phyloP scores from a whole-genome alignment of 768 basidiomycete genomes.

The Lactifluus rugatus region DNA sequence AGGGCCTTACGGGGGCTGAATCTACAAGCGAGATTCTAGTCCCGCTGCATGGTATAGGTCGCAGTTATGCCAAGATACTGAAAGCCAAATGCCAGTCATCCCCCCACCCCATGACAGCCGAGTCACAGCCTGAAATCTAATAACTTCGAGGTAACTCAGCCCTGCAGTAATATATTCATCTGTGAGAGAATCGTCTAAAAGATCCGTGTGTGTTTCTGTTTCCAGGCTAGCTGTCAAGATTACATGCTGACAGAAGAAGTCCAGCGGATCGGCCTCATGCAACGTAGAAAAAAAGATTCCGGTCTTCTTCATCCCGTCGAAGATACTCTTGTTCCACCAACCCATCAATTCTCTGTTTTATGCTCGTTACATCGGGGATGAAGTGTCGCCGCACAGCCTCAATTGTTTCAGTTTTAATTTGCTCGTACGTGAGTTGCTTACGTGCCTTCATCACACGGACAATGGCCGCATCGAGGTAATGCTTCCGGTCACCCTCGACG shows the following conservation, averaged over 20 bases:
- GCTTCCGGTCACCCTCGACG: constrained; percentile 80
- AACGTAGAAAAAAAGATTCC: constrained; percentile 67
- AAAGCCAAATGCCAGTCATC: neutral
- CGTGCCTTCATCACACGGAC: constrained; percentile 93
- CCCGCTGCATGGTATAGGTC: neutral
- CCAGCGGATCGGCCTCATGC: constrained; percentile 35
- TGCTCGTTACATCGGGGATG: constrained; percentile 69
- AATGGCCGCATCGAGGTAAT: constrained; percentile 87
- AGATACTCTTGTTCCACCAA: constrained; percentile 85
- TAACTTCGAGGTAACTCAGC: neutral
- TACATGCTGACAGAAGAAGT: neutral
- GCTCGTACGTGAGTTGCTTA: constrained; percentile 73
- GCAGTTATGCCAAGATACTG: neutral
- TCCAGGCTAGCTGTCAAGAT: neutral
- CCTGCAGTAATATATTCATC: neutral
- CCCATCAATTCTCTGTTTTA: constrained; percentile 76
- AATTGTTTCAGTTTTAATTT: constrained; percentile 74
- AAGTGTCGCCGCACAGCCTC: constrained; percentile 85
- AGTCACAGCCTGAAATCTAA: neutral
- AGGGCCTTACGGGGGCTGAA: neutral
- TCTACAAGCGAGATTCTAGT: neutral
- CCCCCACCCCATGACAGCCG: too few species aligned
- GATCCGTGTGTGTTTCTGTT: too few species aligned
- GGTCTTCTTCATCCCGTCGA: constrained; percentile 63
- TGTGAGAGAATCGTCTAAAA: neutral